These are phyloP conservation scores for Scedosporium dehoogii DNA, from an alignment of 2,329 filamentous ascomycete genomes.

Conservation along the genomic window DNA sequence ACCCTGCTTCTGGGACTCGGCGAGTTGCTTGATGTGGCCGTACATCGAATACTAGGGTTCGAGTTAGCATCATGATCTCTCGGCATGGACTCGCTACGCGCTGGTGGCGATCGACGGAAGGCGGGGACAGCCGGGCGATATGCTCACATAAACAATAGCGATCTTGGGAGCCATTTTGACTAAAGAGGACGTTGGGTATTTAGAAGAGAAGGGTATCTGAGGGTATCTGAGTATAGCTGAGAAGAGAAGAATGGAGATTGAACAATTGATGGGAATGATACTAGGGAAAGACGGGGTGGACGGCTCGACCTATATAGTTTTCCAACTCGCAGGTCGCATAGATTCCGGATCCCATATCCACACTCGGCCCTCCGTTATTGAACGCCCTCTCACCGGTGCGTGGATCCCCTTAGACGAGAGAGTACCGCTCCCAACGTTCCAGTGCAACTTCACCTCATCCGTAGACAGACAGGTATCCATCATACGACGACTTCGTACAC, in stretches of 20 bases:
- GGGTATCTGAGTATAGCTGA: neutral
- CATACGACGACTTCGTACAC: no score
- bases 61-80: neutral
- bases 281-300: neutral
- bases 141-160: slow-evolving; percentile 77
- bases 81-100: neutral
- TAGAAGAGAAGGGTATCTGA: neutral
- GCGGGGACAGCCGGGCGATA: neutral
- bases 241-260: neutral
- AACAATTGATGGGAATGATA: neutral
- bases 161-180: slow-evolving; percentile 77
- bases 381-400: no score
- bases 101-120: no score
- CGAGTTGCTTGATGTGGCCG: slow-evolving; percentile 77
- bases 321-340: no score
- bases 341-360: neutral
- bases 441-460: no score
- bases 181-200: neutral
- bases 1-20: slow-evolving; percentile 83
- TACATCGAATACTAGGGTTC: slow-evolving; percentile 76
- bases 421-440: no score
- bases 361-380: no score
- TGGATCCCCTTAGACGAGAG: no score
- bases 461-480: no score
- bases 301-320: no score